A percentile compares a stretch with the other conserved stretches of the same genome.
Conservation (phyloP, 2,329 filamentous ascomycete species). For the Bipolaris gigantea region DNA sequence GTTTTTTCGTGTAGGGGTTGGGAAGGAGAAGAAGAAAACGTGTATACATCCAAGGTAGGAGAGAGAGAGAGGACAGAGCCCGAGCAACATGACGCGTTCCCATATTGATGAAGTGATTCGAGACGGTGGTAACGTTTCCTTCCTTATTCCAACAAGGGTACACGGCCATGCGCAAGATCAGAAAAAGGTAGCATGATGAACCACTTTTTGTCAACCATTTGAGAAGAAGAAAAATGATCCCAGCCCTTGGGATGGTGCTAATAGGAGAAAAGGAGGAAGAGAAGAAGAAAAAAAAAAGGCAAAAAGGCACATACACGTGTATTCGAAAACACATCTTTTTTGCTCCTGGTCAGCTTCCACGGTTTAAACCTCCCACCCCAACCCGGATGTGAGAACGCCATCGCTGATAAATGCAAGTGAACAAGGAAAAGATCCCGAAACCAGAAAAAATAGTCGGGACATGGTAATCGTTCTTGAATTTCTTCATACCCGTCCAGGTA, state of each 20-base stretch:
- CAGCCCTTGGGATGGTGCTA: slow-evolving; percentile 29
- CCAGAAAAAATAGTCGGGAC: not conserved
- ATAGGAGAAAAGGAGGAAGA: not conserved
- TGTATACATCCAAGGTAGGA: too few relatives aligned
- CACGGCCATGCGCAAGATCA: not conserved
- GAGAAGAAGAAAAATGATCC: slow-evolving; percentile 6
- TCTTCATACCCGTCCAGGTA: slow-evolving; percentile 4
- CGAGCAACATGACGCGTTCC: too few relatives aligned
- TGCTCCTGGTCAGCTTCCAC: not conserved
- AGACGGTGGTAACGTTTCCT: too few relatives aligned
- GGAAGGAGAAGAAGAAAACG: too few relatives aligned
- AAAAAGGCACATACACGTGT: not conserved
- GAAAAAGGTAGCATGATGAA: not conserved
- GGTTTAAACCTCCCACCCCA: not conserved
- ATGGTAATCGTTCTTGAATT: not conserved
- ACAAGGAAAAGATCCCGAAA: not conserved
- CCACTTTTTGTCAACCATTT: not conserved
- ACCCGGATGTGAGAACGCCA: slow-evolving; percentile 17
- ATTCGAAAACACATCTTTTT: not conserved
- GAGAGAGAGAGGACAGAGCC: too few relatives aligned
- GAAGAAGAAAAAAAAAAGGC: too few relatives aligned
- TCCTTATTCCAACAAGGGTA: too few relatives aligned
- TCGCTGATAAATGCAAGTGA: slow-evolving; percentile 22
- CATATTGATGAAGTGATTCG: too few relatives aligned
- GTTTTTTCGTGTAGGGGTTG: too few relatives aligned